Evolutionary conservation across 2,329 filamentous ascomycete genomes (phyloP), one percentile per base, ranked within the genome.

Genomic region (Fusarium gaditjirri): DNA sequence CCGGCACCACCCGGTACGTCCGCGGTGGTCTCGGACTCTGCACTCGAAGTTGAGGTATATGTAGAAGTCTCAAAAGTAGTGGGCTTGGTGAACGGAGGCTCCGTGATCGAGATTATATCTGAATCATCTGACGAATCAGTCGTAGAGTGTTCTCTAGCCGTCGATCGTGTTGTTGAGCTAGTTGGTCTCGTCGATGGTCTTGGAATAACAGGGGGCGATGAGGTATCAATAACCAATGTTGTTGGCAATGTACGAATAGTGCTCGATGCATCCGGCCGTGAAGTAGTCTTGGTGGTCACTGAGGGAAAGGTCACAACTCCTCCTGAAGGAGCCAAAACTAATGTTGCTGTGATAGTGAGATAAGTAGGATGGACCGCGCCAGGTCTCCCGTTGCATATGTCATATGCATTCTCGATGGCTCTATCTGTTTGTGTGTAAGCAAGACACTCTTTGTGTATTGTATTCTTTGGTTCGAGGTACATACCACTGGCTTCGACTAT

Each of bases 331-430:
- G 78, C 79, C 49, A 80, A 70, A 42, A 87, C 78, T 31, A 91
- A 75, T 0, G 89, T 91, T 27, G 89, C 89, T 33, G 87, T 87
- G 55, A 92, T 85, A 27, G 86, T 86, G 25, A 81, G 78, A 77
- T 91, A 88, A 10, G 90, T 92, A 58, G 87, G 87, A n/a, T 83
- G 80, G 35, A 87, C 81, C 10, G 90, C 88, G 54, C 80, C 81
- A 6, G 80, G 75, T 64, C 88, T 79, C 8, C 82, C 84, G 42
- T 80, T 77, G 75, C 92, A 94, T 82, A 94, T 89, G 27, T 80
- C 76, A 71, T 87, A 88, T n/a, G 87, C 88, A 64, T 81, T 82
- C 59, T 87, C 81, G 6, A 86, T 83, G 35, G 83, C 80, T 13
- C 76, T 63, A 16, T 80, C 85, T 86, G 19, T 8, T 16, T 33